phyloP scores from a whole-genome alignment of 305 asterid species.

The Solanum aculeatissimum region DNA sequence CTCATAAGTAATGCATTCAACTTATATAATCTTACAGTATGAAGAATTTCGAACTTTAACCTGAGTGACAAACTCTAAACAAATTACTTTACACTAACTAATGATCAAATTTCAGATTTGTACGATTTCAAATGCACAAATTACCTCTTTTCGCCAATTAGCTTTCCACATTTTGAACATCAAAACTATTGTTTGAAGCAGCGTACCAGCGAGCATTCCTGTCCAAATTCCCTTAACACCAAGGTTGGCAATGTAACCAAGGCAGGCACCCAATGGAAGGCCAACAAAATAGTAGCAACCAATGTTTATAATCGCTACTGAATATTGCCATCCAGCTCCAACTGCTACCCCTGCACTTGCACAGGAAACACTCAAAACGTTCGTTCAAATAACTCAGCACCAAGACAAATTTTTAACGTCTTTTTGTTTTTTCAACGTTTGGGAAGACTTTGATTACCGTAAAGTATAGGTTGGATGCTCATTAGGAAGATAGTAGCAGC shows the following conservation, averaged over 20 bases:
- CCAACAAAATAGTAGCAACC: conserved; percentile 15
- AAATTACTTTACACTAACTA: neutral
- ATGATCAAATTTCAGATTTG: neutral
- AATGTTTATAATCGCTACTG: conserved; percentile 11
- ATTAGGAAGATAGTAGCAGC: conserved; percentile 64
- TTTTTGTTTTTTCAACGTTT: neutral
- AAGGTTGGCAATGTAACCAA: conserved; percentile 14
- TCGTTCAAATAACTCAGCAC: neutral
- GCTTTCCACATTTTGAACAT: neutral
- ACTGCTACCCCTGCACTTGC: conserved; percentile 21
- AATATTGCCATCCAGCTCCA: conserved; percentile 30
- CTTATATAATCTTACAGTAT: too few species aligned
- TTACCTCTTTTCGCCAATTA: conserved; percentile 17
- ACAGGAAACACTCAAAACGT: neutral
- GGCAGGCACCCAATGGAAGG: conserved; percentile 21
- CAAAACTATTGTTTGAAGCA: conserved; percentile 20
- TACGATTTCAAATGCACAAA: neutral
- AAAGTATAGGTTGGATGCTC: conserved; percentile 72
- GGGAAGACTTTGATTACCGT: conserved; percentile 25
- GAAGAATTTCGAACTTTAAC: too few species aligned
- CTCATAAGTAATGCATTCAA: too few species aligned
- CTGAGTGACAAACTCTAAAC: too few species aligned
- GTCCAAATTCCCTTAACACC: conserved; percentile 21
- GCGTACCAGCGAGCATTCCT: conserved; percentile 15
- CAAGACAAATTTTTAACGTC: neutral